Evolutionary conservation across 495 filamentous ascomycete species (phyloP).

Genomic region (Sordaria brevicollis): DNA sequence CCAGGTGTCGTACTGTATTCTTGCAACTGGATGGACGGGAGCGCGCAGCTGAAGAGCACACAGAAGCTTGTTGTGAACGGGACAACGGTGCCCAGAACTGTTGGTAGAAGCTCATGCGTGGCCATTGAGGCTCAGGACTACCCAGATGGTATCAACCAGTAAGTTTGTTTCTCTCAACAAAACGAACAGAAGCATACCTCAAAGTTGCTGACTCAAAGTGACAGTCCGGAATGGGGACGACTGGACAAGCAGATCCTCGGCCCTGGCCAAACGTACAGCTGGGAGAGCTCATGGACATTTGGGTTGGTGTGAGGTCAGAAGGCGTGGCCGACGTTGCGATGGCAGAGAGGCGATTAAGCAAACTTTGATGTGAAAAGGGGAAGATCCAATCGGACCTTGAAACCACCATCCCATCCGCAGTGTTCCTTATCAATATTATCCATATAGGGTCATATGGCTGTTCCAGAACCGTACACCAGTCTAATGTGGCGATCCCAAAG

Average conservation of each 20-base stretch:
- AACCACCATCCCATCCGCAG: background rate
- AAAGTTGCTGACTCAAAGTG: background rate
- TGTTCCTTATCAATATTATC: background rate
- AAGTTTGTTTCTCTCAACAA: constrained; percentile 11
- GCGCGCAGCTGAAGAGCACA: constrained; percentile 45
- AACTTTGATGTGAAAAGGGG: background rate
- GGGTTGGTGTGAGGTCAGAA: constrained; percentile 18
- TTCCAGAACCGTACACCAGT: background rate
- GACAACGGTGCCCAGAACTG: constrained; percentile 22
- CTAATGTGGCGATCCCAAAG: background rate
- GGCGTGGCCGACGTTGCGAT: background rate
- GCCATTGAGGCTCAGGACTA: constrained; percentile 59
- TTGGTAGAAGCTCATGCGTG: constrained; percentile 47
- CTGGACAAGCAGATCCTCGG: constrained; percentile 46
- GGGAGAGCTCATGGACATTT: constrained; percentile 42
- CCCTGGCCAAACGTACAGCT: constrained; percentile 38
- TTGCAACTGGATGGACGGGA: constrained; percentile 62
- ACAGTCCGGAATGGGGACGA: constrained; percentile 59
- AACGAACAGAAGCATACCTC: constrained; percentile 7
- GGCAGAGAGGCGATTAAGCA: background rate
- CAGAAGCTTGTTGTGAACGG: constrained; percentile 45
- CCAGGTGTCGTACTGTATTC: constrained; percentile 60
- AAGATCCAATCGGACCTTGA: background rate
- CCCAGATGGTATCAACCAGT: constrained; percentile 71
- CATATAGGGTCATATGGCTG: background rate